phyloP scores from a whole-genome alignment of 2,329 filamentous ascomycete species.

The Fusarium luffae region DNA sequence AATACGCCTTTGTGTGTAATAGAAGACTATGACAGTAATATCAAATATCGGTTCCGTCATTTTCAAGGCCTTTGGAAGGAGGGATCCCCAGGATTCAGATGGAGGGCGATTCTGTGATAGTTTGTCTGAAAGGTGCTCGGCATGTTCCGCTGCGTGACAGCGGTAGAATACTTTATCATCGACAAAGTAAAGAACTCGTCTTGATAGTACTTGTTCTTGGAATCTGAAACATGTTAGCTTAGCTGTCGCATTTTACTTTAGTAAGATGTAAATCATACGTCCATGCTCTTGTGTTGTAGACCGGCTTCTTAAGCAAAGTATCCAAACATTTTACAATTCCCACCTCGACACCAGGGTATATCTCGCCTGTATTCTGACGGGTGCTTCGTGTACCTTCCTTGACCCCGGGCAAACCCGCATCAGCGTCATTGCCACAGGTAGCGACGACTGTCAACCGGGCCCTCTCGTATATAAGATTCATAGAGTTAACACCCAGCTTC shows the following conservation, averaged over 20 bases:
- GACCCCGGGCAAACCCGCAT: conserved; percentile 4
- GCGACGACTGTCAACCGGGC: conserved; percentile 26
- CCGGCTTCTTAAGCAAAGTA: background rate
- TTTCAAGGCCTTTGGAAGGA: background rate
- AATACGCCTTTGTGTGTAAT: background rate
- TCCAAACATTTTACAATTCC: background rate
- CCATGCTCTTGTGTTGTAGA: conserved; percentile 13
- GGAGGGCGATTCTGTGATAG: fast-evolving
- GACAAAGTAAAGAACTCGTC: conserved; percentile 8
- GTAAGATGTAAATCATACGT: background rate
- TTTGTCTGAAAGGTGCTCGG: conserved; percentile 3
- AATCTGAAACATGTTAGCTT: background rate
- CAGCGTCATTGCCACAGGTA: conserved; percentile 5
- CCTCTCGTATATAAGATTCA: conserved; percentile 26
- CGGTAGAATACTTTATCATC: conserved; percentile 13
- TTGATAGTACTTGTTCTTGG: conserved; percentile 13
- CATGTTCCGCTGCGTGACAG: background rate
- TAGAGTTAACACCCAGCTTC: background rate
- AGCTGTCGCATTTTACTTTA: background rate
- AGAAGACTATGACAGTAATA: background rate
- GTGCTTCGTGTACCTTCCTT: background rate
- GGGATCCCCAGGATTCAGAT: background rate
- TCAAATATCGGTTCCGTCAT: background rate
- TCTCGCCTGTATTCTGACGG: background rate
- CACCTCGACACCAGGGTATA: background rate